These are phyloP conservation scores for Fomitopsis betulina DNA, from an alignment of 1,284 basidiomycete genomes.

Conservation along the genomic window DNA sequence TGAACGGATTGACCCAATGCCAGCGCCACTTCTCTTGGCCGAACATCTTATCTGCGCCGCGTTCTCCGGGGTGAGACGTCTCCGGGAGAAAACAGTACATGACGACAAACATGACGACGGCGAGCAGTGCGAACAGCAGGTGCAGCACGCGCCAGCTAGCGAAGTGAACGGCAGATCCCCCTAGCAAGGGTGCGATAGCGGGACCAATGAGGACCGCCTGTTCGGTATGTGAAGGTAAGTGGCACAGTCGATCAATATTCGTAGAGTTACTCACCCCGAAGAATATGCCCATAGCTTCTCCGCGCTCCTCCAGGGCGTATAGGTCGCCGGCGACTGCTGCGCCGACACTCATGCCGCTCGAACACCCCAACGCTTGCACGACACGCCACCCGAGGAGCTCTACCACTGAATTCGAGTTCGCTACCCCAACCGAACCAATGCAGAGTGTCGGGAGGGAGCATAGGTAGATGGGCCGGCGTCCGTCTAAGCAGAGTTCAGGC, in stretches of 20 bases:
- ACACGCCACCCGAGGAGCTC: slow-evolving; percentile 56
- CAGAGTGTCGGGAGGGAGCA: slow-evolving; percentile 52
- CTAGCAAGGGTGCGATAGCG: slow-evolving; percentile 26
- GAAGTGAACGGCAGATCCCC: slow-evolving; percentile 45
- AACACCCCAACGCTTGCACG: slow-evolving; percentile 54
- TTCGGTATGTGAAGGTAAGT: background rate
- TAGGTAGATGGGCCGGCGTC: slow-evolving; percentile 60
- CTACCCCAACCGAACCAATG: slow-evolving; percentile 57
- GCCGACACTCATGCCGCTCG: slow-evolving; percentile 35
- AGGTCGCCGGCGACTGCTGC: slow-evolving; percentile 43
- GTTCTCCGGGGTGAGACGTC: slow-evolving; percentile 51
- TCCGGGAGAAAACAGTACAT: slow-evolving; percentile 60
- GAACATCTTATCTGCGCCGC: slow-evolving; percentile 39
- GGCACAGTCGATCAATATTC: background rate
- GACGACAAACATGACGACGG: slow-evolving; percentile 30
- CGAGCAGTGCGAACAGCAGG: slow-evolving; percentile 22
- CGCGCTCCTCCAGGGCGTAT: slow-evolving; percentile 35
- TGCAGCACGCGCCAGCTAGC: slow-evolving; percentile 70
- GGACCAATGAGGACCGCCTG: slow-evolving; percentile 27
- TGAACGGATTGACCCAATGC: slow-evolving; percentile 56
- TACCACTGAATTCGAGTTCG: slow-evolving; percentile 38
- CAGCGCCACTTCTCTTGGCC: slow-evolving; percentile 23
- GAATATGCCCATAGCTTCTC: slow-evolving; percentile 39
- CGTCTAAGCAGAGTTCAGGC: slow-evolving; percentile 35
- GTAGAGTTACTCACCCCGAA: slow-evolving; percentile 28